A percentile compares a stretch with the other conserved stretches of the same genome.
phyloP scores from a whole-genome alignment of 148 eudicot genomes.

The Limonium bicolor region DNA sequence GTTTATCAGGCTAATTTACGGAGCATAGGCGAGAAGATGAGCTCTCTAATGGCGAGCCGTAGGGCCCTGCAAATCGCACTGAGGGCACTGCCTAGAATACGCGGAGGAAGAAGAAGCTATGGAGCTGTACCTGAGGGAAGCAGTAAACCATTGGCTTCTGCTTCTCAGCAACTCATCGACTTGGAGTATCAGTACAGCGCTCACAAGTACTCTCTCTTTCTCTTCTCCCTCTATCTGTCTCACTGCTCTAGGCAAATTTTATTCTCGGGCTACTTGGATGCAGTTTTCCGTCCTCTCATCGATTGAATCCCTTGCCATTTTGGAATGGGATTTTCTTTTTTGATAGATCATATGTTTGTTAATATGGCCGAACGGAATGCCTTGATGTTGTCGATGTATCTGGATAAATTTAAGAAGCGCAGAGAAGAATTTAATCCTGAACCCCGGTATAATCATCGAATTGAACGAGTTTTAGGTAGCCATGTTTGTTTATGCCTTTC shows the following conservation, averaged over 20 bases:
- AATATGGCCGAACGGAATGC: slow-evolving; percentile 1
- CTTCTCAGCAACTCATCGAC: slow-evolving; percentile 57
- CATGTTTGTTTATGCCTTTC: no score
- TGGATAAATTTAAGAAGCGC: no score
- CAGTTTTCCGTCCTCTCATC: background rate
- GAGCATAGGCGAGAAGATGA: no score
- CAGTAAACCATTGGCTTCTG: slow-evolving; percentile 6
- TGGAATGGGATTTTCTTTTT: background rate
- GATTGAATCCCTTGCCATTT: slow-evolving; percentile 1
- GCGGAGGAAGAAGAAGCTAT: slow-evolving; percentile 15
- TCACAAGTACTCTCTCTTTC: slow-evolving; percentile 43
- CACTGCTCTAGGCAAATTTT: no score
- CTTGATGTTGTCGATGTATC: background rate
- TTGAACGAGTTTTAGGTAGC: no score
- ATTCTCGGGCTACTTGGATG: background rate
- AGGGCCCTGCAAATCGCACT: slow-evolving; percentile 1
- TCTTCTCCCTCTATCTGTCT: background rate
- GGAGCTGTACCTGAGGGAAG: slow-evolving; percentile 26
- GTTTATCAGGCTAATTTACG: no score
- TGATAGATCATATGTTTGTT: background rate
- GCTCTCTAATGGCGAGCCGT: slow-evolving; percentile 1
- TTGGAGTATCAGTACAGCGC: slow-evolving; percentile 59
- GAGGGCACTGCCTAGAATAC: background rate
- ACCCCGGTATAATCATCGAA: no score
- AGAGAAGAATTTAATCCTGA: no score